These are phyloP conservation scores for Parachlorella kessleri DNA, from an alignment of 139 green algal species.

Conservation along the genomic window DNA sequence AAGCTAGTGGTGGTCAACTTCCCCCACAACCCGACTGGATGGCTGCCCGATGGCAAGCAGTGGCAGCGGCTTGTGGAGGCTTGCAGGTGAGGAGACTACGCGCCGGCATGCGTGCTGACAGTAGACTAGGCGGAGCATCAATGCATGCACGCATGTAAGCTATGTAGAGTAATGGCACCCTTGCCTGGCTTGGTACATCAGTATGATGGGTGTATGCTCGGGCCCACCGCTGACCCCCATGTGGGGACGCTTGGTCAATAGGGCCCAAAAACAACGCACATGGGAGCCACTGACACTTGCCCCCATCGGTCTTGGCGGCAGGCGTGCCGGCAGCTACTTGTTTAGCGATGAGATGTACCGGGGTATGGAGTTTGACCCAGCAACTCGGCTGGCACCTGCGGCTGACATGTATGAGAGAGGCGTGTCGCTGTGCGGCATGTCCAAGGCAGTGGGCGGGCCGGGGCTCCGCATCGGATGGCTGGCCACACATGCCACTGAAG, in stretches of 20 bases:
- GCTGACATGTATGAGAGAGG: slow-evolving; percentile 56
- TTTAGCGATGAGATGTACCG: slow-evolving; percentile 88
- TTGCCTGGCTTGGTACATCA: no score
- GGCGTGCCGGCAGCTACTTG: slow-evolving; percentile 42
- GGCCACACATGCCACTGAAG: slow-evolving; percentile 18
- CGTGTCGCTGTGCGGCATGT: slow-evolving; percentile 69
- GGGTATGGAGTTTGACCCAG: slow-evolving; percentile 51
- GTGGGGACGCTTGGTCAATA: no score
- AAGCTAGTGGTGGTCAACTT: slow-evolving; percentile 82
- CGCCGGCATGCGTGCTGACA: no score
- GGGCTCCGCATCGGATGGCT: slow-evolving; percentile 70
- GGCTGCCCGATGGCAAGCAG: slow-evolving; percentile 29
- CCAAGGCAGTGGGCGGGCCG: slow-evolving; percentile 69
- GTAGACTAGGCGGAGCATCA: no score
- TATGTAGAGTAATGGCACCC: no score
- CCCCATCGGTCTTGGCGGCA: no score
- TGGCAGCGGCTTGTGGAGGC: slow-evolving; percentile 43
- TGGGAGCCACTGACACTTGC: no score
- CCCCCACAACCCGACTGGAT: slow-evolving; percentile 84
- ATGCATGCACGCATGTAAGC: no score
- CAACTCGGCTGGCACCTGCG: slow-evolving; percentile 45
- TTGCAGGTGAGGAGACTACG: slow-evolving; percentile 18
- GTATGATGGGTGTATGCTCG: no score
- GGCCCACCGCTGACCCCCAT: no score
- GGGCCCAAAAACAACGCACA: no score